Conservation (phyloP, 208 protist species). For the Trypanosoma lewisi region DNA sequence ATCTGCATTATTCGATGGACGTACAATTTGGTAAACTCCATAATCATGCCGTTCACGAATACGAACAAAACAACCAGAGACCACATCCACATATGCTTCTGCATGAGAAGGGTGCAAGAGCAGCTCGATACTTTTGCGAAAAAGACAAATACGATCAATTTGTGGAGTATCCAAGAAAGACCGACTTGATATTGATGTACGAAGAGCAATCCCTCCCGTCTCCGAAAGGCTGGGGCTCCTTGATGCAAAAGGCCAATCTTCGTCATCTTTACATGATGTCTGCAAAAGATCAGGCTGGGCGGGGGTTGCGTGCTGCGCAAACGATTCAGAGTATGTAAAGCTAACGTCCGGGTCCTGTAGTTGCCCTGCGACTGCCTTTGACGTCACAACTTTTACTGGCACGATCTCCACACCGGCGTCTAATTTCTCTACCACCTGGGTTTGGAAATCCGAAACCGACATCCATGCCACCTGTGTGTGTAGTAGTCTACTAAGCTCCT, state of each 20-base stretch:
- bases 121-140: constrained; percentile 27
- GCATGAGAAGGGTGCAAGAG: constrained; percentile 32
- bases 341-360: not conserved
- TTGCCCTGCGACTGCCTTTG: constrained; percentile 2
- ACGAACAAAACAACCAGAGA: constrained; percentile 53
- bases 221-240: constrained; percentile 10
- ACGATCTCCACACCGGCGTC: constrained; percentile 44
- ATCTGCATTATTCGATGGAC: constrained; percentile 10
- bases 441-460: constrained; percentile 54
- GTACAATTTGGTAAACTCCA: constrained; percentile 41
- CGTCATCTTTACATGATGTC: constrained; percentile 3
- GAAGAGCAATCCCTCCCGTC: not conserved
- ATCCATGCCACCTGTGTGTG: constrained; percentile 32
- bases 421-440: constrained; percentile 62
- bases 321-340: not conserved
- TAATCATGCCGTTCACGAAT: constrained; percentile 38
- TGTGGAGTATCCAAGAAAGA: constrained; percentile 24
- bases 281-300: not conserved
- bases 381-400: constrained; percentile 29
- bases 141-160: constrained; percentile 45
- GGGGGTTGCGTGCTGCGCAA: not conserved
- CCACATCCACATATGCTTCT: constrained; percentile 30
- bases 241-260: constrained; percentile 4
- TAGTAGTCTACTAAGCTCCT: constrained; percentile 35
- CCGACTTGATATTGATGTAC: not conserved